phyloP scores from a whole-genome alignment of 2,329 filamentous ascomycete genomes.

The Gliomastix tumulicola region DNA sequence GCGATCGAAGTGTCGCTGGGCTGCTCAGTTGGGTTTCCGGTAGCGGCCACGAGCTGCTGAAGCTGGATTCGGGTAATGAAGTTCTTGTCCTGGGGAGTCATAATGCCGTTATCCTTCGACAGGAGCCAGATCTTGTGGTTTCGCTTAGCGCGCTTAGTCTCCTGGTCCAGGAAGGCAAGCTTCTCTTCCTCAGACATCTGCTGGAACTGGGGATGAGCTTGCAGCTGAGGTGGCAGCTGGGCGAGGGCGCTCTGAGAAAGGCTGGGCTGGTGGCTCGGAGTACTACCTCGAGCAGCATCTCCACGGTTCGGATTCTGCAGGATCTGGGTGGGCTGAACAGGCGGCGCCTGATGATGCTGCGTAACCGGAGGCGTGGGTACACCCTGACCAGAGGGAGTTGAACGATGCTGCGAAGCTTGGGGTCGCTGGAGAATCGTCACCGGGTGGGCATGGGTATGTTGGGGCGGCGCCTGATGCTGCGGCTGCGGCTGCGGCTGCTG shows the following conservation, averaged over 20 bases:
- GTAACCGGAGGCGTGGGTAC: slow-evolving; percentile 17
- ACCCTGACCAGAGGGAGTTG: slow-evolving; percentile 16
- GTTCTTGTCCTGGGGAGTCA: slow-evolving; percentile 99
- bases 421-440: slow-evolving; percentile 51
- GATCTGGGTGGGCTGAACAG: slow-evolving; percentile 63
- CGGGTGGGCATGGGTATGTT: slow-evolving; percentile 37
- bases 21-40: slow-evolving; percentile 76
- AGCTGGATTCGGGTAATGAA: slow-evolving; percentile 98
- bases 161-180: slow-evolving; percentile 76
- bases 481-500: slow-evolving; percentile 15
- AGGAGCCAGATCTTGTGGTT: slow-evolving; percentile 97
- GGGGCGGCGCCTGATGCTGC: slow-evolving; percentile 20
- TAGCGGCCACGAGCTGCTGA: slow-evolving; percentile 90
- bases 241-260: slow-evolving; percentile 45
- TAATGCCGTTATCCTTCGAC: slow-evolving; percentile 90
- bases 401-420: slow-evolving; percentile 31
- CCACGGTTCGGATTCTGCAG: slow-evolving; percentile 71
- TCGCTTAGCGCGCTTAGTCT: slow-evolving; percentile 89
- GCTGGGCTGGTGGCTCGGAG: slow-evolving; percentile 29
- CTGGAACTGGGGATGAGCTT: slow-evolving; percentile 41
- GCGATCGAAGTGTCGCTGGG: slow-evolving; percentile 73
- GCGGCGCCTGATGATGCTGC: slow-evolving; percentile 25
- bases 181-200: slow-evolving; percentile 80
- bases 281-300: slow-evolving; percentile 30
- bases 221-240: slow-evolving; percentile 20